Evolutionary conservation across 1,139 yeast genomes (phyloP), one percentile per base, ranked within the genome.

Genomic region (Suhomyces chickasaworum): DNA sequence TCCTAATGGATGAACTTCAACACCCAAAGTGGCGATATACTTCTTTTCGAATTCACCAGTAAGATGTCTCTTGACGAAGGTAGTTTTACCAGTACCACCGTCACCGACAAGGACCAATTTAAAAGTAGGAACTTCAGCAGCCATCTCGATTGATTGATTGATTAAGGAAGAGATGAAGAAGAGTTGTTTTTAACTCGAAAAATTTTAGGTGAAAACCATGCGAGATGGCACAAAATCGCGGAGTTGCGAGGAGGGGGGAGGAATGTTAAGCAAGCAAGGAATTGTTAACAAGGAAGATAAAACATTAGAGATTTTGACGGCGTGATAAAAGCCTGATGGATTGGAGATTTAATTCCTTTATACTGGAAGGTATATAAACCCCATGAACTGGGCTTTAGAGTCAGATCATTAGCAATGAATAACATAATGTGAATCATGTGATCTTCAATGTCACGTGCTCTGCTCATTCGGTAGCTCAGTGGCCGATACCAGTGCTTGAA

Each of bases 11-110:
- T 93, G 97, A 58, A 95, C 99, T 75, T 95, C 99, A 59, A 95
- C 99, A 80, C 99, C 99, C 67, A 91, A 88, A 52, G 99, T 95
- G 69, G 99, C 99, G 73, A 89, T 89, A 80, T 95, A 95, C 77
- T 91, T 91, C 81, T 95, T 95, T 78, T 95, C 99, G 71, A 95
- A 95, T 75, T 95, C 99, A 79, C 99, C 99, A 57, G 99, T 93
- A 75, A 91, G 86, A 77, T 95, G 99, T 81, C 99, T 91, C 84
- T 93, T 95, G 75, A 95, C 99, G 64, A 95, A 95, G 53, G 99
- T 95, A 80, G 99, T 95, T 86, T 93, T 91, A 80, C 98, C 98
- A 73, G 99, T 93, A 85, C 99, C 99, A 83, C 99, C 99, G 71
- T 93, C 99, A 73, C 99, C 99, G 75, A 93, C 98, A 67, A 93